These are phyloP conservation scores for Zymoseptoria tritici DNA, from an alignment of 2,329 filamentous ascomycete genomes.

Conservation along the genomic window DNA sequence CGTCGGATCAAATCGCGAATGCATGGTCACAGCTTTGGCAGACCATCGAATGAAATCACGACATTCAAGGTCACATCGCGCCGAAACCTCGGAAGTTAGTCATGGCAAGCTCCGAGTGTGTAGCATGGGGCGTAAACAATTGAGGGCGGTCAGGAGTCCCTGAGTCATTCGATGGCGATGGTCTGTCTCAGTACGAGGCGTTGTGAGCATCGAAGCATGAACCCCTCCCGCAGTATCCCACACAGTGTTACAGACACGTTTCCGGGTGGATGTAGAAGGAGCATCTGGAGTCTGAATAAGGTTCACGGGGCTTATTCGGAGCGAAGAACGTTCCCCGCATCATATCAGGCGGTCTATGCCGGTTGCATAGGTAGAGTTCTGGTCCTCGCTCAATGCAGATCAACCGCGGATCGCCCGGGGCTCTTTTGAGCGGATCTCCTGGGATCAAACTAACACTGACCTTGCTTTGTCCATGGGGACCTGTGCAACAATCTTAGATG, in stretches of 20 bases:
- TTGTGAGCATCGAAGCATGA: too few species aligned
- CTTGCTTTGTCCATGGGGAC: too few species aligned
- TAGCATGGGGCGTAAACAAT: too few species aligned
- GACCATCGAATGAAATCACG: background rate
- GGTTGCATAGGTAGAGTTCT: too few species aligned
- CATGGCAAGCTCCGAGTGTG: background rate
- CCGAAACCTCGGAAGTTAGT: background rate
- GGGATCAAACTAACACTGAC: too few species aligned
- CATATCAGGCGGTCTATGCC: too few species aligned
- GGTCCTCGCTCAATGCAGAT: too few species aligned
- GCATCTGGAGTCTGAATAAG: background rate
- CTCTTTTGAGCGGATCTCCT: too few species aligned
- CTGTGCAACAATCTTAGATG: too few species aligned
- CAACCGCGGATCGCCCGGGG: too few species aligned
- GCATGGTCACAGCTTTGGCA: background rate
- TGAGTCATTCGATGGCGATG: background rate
- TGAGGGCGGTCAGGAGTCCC: background rate
- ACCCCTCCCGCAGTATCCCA: background rate
- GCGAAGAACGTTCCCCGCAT: too few species aligned
- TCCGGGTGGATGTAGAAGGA: background rate
- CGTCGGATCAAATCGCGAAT: background rate
- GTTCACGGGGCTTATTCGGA: background rate
- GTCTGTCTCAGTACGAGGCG: background rate
- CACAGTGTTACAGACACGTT: background rate
- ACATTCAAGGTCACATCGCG: background rate